Base-by-base conservation (phyloP, 192 early-diverging fungal genomes). In the Coemansia sp. region DNA sequence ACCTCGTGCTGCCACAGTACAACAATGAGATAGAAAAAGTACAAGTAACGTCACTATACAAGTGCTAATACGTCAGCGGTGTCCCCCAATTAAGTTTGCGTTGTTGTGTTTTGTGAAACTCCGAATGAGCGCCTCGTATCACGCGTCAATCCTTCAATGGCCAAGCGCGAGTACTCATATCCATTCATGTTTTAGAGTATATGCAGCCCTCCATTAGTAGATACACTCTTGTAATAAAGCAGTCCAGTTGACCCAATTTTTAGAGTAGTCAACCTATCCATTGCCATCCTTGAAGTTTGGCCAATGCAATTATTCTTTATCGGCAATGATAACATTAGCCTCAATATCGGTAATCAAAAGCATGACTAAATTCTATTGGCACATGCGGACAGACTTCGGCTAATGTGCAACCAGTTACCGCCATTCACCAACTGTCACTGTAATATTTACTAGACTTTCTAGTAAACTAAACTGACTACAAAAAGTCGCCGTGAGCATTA, bases 51-150 rank as follows among this genome's bases (percentile, higher is more conserved):
- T 58, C 30, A 58, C 30, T 16, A 53, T 23, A 13, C 28, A 26
- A 17, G 2, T 7, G 9, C 5, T 6, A 58, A 58, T 58, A 58
- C 28, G 55, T 32, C 28, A 58, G 32, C 6, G 2, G 30, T 58
- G 4, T 58, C 30, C 6, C 30, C 55, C 2, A 55, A 30, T 28
- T 13, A 26, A 32, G 14, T 30, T 30, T 17, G 5, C 13, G 53
- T 11, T 55, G 53, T 16, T 30, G 13, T 55, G 23, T 4, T 13
- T 30, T 32, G 30, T 17, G 30, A 13, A n/a, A 17, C 13, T 6
- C 30, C 30, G 55, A 58, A 58, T 58, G 55, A 6, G 55, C 32
- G 55, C 55, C 55, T 58, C 55, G 16, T 11, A 58, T 35, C 26
- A 32, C 55, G 55, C 28, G 55, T 35, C 30, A 7, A 3, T 17